Evolutionary conservation across 2,329 filamentous ascomycete genomes (phyloP).

Genomic region (Verticillium albo-atrum): DNA sequence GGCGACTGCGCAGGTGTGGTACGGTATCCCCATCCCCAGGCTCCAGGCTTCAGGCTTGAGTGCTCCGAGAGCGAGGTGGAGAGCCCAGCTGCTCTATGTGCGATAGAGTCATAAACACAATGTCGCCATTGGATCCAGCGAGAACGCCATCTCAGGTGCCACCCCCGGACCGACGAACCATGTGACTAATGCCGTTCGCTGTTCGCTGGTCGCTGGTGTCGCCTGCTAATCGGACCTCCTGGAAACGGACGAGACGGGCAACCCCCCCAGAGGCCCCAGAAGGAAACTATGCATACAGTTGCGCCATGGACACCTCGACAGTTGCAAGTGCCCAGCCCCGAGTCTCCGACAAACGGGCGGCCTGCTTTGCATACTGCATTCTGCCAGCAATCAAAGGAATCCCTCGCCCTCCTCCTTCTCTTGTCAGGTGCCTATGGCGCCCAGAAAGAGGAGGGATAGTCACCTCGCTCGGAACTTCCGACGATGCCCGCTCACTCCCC

Average conservation of each 20-base stretch:
- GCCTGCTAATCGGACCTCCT: not conserved
- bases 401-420: not conserved
- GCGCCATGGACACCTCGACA: not conserved
- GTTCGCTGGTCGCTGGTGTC: too few relatives aligned
- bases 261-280: not conserved
- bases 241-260: not conserved
- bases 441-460: not conserved
- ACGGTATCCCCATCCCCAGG: not conserved
- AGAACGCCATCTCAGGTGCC: not conserved
- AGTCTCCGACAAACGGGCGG: not conserved
- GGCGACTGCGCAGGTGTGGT: too few relatives aligned
- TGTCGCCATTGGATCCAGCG: slow-evolving; percentile 1
- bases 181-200: not conserved
- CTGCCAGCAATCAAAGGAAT: not conserved
- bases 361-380: not conserved
- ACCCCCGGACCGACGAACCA: not conserved
- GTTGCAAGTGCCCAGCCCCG: not conserved
- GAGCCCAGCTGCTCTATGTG: not conserved
- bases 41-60: too few relatives aligned
- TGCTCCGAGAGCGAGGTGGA: too few relatives aligned
- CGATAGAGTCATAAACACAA: not conserved
- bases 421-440: too few relatives aligned
- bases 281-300: not conserved
- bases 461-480: not conserved
- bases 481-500: not conserved